Evolutionary conservation across 306 rosid species (phyloP), one percentile per base, ranked within the genome.

Genomic region (Quercus dentata): DNA sequence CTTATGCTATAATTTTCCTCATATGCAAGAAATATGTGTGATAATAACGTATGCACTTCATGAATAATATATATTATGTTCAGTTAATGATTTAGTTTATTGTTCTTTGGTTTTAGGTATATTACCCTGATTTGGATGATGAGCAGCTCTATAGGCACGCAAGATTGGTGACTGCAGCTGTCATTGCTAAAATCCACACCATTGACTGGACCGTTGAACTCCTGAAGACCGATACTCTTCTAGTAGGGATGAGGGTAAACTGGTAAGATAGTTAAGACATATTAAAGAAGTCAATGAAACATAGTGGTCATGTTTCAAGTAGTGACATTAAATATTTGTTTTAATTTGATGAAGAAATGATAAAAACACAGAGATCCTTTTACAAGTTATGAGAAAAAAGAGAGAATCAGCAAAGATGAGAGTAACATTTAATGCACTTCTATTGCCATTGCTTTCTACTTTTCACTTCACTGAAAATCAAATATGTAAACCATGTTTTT

Each of bases 191-290:
- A 83, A 80, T 93, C 69, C 97, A 93, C 86, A 93, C 97, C 71
- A 91, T 91, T 74, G 97, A 91, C 79, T 93, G 97, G 97, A 91
- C 97, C 46, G 88, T 89, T 7, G 92, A 93, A 80, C 94, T 93
- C 71, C 78, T 93, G 9, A 91, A 83, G 76, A 91, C 91, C 21
- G 89, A 91, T 61, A 91, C 92, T 74, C 88, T 93, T 62, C 63
- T 78, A n/a, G 97, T 87, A 9, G 91, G 90, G 20, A 88, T 91
- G 97, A 83, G 94, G 77, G 77, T 83, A 73, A 93, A 93, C 71
- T 91, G 97, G 97, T 91, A 83, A 73, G 83, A 31, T 49, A 49
- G 30, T 31, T 28, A 7, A 19, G 25, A 14, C 3, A 10, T 46
- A 46, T 49, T 49, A 49, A 49, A 49, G 15, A 49, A 49, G 54